Conservation (phyloP, 352 stramenopile species). For the Detonula confervacea region DNA sequence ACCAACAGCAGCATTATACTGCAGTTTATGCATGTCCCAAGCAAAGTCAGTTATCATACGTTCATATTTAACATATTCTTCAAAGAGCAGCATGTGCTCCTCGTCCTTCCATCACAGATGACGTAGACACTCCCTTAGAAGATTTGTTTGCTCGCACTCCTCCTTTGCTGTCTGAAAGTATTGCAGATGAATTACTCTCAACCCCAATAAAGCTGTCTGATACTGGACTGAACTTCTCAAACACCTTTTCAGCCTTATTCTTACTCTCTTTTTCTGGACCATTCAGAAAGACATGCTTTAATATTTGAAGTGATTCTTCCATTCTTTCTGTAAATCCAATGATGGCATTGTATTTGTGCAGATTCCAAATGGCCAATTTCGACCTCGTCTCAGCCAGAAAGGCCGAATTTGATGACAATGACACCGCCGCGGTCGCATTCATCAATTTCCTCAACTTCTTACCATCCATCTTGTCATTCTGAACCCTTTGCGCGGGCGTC, state of each 20-base stretch:
- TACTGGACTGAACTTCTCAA: conserved; percentile 29
- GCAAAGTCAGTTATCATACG: conserved; percentile 63
- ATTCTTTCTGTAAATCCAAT: conserved; percentile 66
- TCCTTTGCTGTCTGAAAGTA: no score
- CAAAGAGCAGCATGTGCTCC: conserved; percentile 47
- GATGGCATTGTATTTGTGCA: conserved; percentile 64
- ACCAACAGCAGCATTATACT: no score
- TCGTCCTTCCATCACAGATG: conserved; percentile 48
- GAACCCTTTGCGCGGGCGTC: conserved; percentile 55
- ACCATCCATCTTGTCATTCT: conserved; percentile 9
- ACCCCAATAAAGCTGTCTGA: no score
- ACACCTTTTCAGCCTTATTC: conserved; percentile 1
- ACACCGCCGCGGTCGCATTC: background rate
- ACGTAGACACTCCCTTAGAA: conserved; percentile 36
- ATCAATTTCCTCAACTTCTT: background rate
- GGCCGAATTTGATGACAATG: background rate
- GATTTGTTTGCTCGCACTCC: no score
- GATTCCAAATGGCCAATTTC: conserved; percentile 46
- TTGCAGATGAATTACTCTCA: no score
- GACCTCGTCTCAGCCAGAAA: conserved; percentile 24
- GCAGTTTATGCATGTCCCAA: conserved; percentile 50
- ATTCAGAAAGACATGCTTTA: conserved; percentile 49
- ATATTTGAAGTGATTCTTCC: conserved; percentile 54
- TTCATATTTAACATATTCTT: conserved; percentile 59
- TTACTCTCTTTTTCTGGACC: background rate